These are phyloP conservation scores for Paramecium primaurelia DNA, from an alignment of 73 alveolate genomes.

Conservation along the genomic window DNA sequence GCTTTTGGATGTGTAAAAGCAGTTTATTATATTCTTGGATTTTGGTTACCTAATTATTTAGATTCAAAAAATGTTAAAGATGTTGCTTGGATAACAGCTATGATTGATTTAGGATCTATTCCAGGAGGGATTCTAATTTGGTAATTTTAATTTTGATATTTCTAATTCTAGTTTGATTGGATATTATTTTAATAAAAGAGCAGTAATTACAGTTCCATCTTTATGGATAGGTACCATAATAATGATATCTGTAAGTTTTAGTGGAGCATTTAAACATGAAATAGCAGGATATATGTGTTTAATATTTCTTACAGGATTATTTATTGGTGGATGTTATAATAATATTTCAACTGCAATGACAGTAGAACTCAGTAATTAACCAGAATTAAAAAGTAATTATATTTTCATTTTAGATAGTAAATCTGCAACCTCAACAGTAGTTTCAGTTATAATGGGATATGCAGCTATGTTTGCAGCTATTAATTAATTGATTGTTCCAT, in stretches of 20 bases:
- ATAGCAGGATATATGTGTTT: not conserved
- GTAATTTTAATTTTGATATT: not conserved
- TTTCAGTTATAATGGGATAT: slow-evolving; percentile 23
- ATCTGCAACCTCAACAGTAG: not conserved
- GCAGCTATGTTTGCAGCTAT: slow-evolving; percentile 26
- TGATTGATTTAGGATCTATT: slow-evolving; percentile 1
- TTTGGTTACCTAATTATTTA: slow-evolving; percentile 20
- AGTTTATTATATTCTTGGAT: slow-evolving; percentile 11
- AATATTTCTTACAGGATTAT: not conserved
- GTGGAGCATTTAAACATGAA: not conserved
- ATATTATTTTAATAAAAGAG: not conserved
- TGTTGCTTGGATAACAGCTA: not conserved
- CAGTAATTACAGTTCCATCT: not conserved
- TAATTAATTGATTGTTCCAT: not conserved
- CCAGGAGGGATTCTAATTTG: slow-evolving; percentile 23
- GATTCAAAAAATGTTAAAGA: not conserved
- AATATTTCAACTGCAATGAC: slow-evolving; percentile 14
- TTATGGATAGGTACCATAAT: not conserved
- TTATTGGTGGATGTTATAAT: slow-evolving; percentile 26
- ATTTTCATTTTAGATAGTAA: not conserved
- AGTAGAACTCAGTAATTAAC: slow-evolving; percentile 14
- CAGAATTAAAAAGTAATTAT: slow-evolving; percentile 3
- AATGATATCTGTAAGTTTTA: not conserved
- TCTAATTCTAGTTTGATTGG: not conserved
- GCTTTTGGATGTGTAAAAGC: slow-evolving; percentile 34